These are phyloP conservation scores for Candida mattraensis DNA, from an alignment of 805 yeast genomes.

Conservation along the genomic window DNA sequence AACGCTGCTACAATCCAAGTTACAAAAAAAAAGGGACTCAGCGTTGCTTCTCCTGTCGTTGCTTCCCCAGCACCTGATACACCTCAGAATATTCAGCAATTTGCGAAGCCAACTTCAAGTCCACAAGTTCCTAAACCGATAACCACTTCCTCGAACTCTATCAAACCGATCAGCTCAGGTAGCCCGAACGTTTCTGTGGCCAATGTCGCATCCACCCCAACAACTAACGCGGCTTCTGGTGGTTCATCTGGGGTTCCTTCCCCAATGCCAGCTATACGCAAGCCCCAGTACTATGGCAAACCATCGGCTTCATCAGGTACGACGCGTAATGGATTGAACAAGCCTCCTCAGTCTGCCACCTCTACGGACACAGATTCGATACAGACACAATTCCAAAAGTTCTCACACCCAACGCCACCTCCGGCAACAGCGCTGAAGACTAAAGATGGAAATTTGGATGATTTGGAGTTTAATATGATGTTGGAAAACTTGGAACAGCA, in stretches of 20 bases:
- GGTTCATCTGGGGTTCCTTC: slow-evolving; percentile 29
- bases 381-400: slow-evolving; percentile 19
- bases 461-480: slow-evolving; percentile 23
- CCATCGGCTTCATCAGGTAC: slow-evolving; percentile 14
- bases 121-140: slow-evolving; percentile 15
- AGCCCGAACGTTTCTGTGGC: slow-evolving; percentile 10
- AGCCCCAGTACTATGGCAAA: slow-evolving; percentile 31
- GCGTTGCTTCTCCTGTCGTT: slow-evolving; percentile 22
- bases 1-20: slow-evolving; percentile 71
- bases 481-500: slow-evolving; percentile 23
- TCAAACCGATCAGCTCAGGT: slow-evolving; percentile 14
- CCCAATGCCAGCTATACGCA: slow-evolving; percentile 21
- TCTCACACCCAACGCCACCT: slow-evolving; percentile 21
- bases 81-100: slow-evolving; percentile 21
- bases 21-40: slow-evolving; percentile 51
- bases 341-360: slow-evolving; percentile 6
- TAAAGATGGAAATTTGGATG: slow-evolving; percentile 9
- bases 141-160: slow-evolving; percentile 19
- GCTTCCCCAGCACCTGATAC: slow-evolving; percentile 19
- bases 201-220: slow-evolving; percentile 2
- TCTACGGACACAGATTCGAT: slow-evolving; percentile 8
- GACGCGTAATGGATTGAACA: slow-evolving; percentile 3
- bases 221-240: slow-evolving; percentile 9
- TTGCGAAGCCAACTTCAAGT: slow-evolving; percentile 12
- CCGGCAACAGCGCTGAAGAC: slow-evolving; percentile 6